Evolutionary conservation across 345 rosid species (phyloP).

Genomic region (Brassica cretica): DNA sequence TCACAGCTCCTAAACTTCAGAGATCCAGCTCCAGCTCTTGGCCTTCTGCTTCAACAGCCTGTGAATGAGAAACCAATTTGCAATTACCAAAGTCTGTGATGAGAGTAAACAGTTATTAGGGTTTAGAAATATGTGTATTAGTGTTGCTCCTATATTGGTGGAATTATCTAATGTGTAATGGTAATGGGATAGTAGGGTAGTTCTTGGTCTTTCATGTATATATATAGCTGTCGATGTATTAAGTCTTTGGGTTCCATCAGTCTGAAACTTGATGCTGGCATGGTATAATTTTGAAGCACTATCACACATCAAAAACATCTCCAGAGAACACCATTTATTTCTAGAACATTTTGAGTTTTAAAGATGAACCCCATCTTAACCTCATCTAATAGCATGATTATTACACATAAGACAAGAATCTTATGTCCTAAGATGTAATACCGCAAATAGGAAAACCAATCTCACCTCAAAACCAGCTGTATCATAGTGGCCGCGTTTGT

Average conservation of each 20-base stretch:
- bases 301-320: not conserved
- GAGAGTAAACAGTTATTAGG: too few relatives aligned
- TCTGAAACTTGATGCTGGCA: not conserved
- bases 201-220: too few relatives aligned
- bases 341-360: not conserved
- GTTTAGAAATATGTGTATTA: too few relatives aligned
- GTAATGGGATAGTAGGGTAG: too few relatives aligned
- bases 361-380: not conserved
- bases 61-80: slow-evolving; percentile 20
- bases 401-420: not conserved
- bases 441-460: not conserved
- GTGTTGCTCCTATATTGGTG: too few relatives aligned
- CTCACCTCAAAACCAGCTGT: slow-evolving; percentile 97
- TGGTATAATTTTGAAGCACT: not conserved
- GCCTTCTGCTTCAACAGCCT: slow-evolving; percentile 93
- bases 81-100: slow-evolving; percentile 11
- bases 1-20: slow-evolving; percentile 38
- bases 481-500: slow-evolving; percentile 83
- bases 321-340: not conserved
- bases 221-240: too few relatives aligned
- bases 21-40: slow-evolving; percentile 94
- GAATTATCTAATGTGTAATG: too few relatives aligned
- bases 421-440: too few relatives aligned
- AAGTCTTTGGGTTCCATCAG: too few relatives aligned
- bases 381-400: not conserved